phyloP scores from a whole-genome alignment of 202 grass and related monocot genomes.

The Hordeum pubiflorum region DNA sequence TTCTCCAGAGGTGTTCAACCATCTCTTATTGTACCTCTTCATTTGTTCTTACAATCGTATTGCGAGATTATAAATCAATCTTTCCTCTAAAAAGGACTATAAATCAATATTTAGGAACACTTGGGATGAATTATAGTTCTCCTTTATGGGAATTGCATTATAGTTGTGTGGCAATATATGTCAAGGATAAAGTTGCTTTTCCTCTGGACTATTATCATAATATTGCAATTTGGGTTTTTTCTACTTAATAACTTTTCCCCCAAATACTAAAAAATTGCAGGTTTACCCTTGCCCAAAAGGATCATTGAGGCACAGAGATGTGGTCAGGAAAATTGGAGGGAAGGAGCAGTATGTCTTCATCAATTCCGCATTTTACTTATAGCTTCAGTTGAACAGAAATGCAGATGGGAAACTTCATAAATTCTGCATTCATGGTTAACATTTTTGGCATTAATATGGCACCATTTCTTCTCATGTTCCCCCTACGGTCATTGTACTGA shows the following conservation, averaged over 20 bases:
- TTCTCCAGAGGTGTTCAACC: constrained; percentile 49
- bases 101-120: background rate
- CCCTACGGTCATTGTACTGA: background rate
- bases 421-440: background rate
- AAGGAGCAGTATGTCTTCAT: constrained; percentile 72
- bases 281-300: constrained; percentile 99
- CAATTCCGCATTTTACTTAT: constrained; percentile 19
- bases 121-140: background rate
- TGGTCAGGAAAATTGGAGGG: constrained; percentile 73
- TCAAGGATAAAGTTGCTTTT: background rate
- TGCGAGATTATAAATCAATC: background rate
- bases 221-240: background rate
- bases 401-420: background rate
- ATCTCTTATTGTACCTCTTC: background rate
- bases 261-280: constrained; percentile 35
- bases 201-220: background rate
- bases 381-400: background rate
- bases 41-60: background rate
- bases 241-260: background rate
- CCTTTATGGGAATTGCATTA: background rate
- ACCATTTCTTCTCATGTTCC: background rate
- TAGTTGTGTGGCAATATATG: background rate
- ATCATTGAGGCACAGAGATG: constrained; percentile 66
- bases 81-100: background rate
- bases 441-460: background rate